Conservation (phyloP, 2,329 filamentous ascomycete genomes). For the Alternaria triticina region DNA sequence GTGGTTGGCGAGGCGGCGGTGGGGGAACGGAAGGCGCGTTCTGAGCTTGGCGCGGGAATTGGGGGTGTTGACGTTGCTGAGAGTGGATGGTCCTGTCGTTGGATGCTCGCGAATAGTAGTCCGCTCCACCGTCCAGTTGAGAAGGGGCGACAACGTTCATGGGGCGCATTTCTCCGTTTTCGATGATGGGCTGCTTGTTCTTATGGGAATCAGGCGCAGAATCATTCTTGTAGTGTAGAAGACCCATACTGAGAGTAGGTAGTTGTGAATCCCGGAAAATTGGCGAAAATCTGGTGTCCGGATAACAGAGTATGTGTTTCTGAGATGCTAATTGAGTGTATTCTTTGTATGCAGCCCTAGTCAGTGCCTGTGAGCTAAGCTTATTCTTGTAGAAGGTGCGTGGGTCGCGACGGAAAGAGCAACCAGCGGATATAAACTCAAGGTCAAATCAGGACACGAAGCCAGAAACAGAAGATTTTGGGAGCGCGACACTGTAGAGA, state of each 20-base stretch:
- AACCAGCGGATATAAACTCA: neutral
- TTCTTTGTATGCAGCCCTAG: neutral
- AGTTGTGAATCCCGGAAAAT: too few relatives aligned
- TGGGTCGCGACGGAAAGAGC: neutral
- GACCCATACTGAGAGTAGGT: neutral
- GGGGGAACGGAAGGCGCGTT: neutral
- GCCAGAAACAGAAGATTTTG: neutral
- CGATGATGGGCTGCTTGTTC: neutral
- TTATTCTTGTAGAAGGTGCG: neutral
- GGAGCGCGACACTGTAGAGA: neutral
- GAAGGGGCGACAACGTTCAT: neutral
- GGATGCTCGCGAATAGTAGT: neutral
- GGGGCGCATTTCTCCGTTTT: neutral
- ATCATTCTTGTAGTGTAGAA: neutral
- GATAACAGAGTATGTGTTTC: neutral
- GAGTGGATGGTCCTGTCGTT: neutral
- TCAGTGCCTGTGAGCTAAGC: neutral
- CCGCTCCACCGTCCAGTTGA: conserved; percentile 15
- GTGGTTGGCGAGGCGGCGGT: neutral
- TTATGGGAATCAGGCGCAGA: neutral
- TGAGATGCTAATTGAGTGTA: neutral
- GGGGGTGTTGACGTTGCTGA: neutral
- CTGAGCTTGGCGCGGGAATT: neutral
- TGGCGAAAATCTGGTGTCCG: too few relatives aligned
- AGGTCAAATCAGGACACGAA: neutral